Percentiles rank a stretch among this genome's conserved stretches.
phyloP scores from a whole-genome alignment of 495 filamentous ascomycete species.

The Xylaria grammica region DNA sequence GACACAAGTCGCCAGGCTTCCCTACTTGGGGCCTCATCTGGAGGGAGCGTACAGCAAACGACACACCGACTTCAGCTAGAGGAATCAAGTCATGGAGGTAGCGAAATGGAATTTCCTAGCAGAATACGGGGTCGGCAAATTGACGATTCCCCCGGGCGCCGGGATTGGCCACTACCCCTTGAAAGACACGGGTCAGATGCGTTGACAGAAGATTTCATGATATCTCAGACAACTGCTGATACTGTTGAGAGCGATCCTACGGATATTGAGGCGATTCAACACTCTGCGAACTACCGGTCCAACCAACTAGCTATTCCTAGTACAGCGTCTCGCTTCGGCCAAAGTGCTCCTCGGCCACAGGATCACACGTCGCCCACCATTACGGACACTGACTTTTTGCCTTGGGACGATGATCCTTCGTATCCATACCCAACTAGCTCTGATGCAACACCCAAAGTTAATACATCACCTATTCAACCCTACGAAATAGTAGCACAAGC shows the following conservation, averaged over 20 bases:
- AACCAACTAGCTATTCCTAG: conserved; percentile 8
- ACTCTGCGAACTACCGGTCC: conserved; percentile 5
- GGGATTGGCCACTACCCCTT: conserved; percentile 29
- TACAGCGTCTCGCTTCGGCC: conserved; percentile 9
- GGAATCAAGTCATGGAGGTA: conserved; percentile 26
- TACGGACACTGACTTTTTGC: conserved; percentile 56
- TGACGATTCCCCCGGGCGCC: conserved; percentile 35
- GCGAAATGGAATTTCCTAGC: conserved; percentile 42
- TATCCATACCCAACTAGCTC: conserved; percentile 45
- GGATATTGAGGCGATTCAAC: conserved; percentile 13
- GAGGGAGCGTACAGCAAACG: conserved; percentile 33
- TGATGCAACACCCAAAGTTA: conserved; percentile 16
- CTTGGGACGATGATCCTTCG: conserved; percentile 52
- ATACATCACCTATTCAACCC: conserved; percentile 49
- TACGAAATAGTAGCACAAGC: conserved; percentile 53
- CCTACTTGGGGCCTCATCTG: conserved; percentile 42
- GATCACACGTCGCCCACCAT: conserved; percentile 46
- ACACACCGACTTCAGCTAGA: conserved; percentile 27
- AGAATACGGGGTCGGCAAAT: conserved; percentile 43
- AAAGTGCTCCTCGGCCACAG: conserved; percentile 26
- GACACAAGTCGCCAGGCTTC: conserved; percentile 59
- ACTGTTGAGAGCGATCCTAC: conserved; percentile 38
- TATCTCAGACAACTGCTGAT: conserved; percentile 51
- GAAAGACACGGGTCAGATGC: conserved; percentile 42
- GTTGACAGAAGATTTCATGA: conserved; percentile 49